phyloP scores from a whole-genome alignment of 2,329 filamentous ascomycete genomes.

The Monosporascus sp. region DNA sequence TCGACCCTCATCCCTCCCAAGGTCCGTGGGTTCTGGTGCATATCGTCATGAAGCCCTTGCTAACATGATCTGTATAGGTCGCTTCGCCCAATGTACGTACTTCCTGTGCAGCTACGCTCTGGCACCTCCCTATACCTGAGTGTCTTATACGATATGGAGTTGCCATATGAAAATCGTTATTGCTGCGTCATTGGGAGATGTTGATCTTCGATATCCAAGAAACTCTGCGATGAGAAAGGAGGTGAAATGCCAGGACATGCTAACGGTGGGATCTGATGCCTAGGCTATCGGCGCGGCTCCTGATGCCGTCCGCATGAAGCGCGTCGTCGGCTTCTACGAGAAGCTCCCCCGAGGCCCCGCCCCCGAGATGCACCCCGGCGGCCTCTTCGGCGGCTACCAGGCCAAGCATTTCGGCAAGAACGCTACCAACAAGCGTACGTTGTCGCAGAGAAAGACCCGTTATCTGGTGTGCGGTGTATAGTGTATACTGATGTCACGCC shows the following conservation, averaged over 20 bases:
- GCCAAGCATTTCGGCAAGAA: slow-evolving; percentile 95
- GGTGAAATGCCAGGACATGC: slow-evolving; percentile 17
- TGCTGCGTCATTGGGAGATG: too few species aligned
- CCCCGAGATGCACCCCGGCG: slow-evolving; percentile 75
- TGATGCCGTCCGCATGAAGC: slow-evolving; percentile 96
- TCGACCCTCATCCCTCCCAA: slow-evolving; percentile 99
- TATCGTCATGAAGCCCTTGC: background rate
- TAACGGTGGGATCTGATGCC: slow-evolving; percentile 28
- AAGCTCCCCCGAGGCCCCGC: slow-evolving; percentile 91
- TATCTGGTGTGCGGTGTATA: background rate
- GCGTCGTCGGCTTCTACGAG: slow-evolving; percentile 98
- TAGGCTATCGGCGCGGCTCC: slow-evolving; percentile 92
- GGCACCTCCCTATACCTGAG: slow-evolving; percentile 2
- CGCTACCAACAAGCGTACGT: slow-evolving; percentile 79
- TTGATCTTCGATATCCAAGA: too few species aligned
- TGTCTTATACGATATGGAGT: background rate
- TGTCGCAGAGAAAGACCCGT: background rate
- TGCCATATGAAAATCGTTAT: background rate
- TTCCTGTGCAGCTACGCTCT: background rate
- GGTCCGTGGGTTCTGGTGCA: slow-evolving; percentile 44
- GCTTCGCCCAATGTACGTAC: slow-evolving; percentile 76
- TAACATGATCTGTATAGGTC: slow-evolving; percentile 51
- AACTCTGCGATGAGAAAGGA: background rate
- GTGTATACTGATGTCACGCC: slow-evolving; percentile 15
- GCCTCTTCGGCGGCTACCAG: slow-evolving; percentile 84